phyloP scores from a whole-genome alignment of 164 flowering plant genomes.

The Umbellularia californica region DNA sequence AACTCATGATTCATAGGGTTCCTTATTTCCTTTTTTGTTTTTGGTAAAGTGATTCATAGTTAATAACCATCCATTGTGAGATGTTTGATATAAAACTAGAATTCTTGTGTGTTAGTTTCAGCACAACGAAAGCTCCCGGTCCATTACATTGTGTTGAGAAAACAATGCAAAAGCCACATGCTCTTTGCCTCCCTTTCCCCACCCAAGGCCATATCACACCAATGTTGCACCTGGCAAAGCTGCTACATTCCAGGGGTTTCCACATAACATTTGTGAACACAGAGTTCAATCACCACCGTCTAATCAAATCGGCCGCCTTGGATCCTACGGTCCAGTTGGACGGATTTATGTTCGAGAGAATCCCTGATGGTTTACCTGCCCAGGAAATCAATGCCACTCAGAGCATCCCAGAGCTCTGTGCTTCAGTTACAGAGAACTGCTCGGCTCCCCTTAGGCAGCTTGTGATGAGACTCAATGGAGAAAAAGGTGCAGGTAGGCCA shows the following conservation, averaged over 20 bases:
- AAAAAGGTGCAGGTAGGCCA: slow-evolving; percentile 17
- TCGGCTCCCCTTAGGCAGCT: slow-evolving; percentile 11
- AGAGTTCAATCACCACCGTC: slow-evolving; percentile 33
- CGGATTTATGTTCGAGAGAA: slow-evolving; percentile 22
- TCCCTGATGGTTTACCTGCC: slow-evolving; percentile 31
- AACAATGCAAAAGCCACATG: slow-evolving; percentile 16
- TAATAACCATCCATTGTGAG: too few species aligned
- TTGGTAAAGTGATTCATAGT: too few species aligned
- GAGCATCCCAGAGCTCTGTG: too few species aligned
- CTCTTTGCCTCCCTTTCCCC: slow-evolving; percentile 25
- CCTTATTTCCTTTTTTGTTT: too few species aligned
- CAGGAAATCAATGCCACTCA: slow-evolving; percentile 20
- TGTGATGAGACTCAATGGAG: not conserved
- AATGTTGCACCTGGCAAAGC: slow-evolving; percentile 24
- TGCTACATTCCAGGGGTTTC: slow-evolving; percentile 18
- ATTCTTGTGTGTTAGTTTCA: too few species aligned
- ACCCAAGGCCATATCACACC: slow-evolving; percentile 29
- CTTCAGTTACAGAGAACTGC: slow-evolving; percentile 2
- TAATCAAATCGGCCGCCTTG: slow-evolving; percentile 26
- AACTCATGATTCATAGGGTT: too few species aligned
- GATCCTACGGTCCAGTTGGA: slow-evolving; percentile 19
- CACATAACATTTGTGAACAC: slow-evolving; percentile 42
- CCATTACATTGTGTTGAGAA: too few species aligned
- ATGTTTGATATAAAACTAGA: too few species aligned
- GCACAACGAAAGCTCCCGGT: too few species aligned